Evolutionary conservation across 306 rosid genomes (phyloP).

Genomic region (Amphicarpaea edgeworthii): DNA sequence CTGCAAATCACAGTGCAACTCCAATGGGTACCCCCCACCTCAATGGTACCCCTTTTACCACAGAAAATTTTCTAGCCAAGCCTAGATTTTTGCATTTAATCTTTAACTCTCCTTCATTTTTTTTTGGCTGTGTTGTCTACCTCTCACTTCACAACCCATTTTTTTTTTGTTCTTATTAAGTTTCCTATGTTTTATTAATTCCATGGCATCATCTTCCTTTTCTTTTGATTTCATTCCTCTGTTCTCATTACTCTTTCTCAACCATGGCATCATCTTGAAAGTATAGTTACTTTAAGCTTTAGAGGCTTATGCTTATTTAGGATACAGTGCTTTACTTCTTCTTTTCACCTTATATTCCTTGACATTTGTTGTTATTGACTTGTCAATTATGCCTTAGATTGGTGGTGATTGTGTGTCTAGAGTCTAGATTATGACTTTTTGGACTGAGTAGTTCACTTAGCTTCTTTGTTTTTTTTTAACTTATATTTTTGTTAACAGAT

Average conservation of each 20-base stretch:
- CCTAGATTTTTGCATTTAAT: background rate
- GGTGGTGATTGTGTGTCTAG: too few relatives aligned
- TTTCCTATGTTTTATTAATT: too few relatives aligned
- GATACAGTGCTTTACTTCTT: background rate
- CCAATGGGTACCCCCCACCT: background rate
- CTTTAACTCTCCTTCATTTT: background rate
- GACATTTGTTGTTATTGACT: conserved; percentile 14
- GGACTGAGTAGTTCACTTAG: too few relatives aligned
- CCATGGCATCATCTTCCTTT: too few relatives aligned
- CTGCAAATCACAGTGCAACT: background rate
- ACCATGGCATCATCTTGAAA: conserved; percentile 27
- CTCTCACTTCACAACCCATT: too few relatives aligned
- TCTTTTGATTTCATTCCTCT: background rate
- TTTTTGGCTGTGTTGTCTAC: background rate
- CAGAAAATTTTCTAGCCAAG: background rate
- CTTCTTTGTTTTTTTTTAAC: too few relatives aligned
- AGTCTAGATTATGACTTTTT: too few relatives aligned
- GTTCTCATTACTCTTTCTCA: conserved; percentile 6
- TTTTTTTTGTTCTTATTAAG: too few relatives aligned
- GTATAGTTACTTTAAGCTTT: too few relatives aligned
- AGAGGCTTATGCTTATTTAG: conserved; percentile 1
- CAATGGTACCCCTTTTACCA: background rate
- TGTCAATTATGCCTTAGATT: too few relatives aligned
- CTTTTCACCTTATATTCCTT: background rate
- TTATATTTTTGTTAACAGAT: too few relatives aligned